Evolutionary conservation across 176 grass and related monocot species (phyloP), one percentile per base, ranked within the genome.

Genomic region (Cenchrus fungigraminus): DNA sequence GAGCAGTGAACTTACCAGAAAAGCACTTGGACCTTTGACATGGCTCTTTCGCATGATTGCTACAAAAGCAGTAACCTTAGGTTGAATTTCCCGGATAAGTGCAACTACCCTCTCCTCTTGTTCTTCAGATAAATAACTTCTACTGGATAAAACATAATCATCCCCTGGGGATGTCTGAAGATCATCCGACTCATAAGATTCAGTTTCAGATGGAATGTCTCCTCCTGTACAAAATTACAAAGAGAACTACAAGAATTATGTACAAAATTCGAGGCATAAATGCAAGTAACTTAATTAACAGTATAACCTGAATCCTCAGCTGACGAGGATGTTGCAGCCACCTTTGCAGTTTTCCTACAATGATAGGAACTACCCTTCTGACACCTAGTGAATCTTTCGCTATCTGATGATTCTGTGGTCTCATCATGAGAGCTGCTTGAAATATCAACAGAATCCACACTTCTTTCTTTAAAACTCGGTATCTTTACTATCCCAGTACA

Each of bases 301-400:
- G 17, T 32, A 11, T 85, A 68, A 89, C 88, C 71, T 60, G n/a
- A 85, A 16, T 85, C 34, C n/a, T 85, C 34, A 8, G 55, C 70
- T 54, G 77, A 71, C 7, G 52, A 74, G 12, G 69, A 81, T 10
- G 6, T 57, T 57, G 17, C 42, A 49, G 55, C 20, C 9, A 43
- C 9, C 60, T 57, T 88, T 64, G 1, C 11, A 40, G 42, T 50
- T 85, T 28, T 13, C n/a, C 45, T 0, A 22, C 14, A 14, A 63
- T 1, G 16, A 8, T 55, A 46, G 28, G 25, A 85, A 2, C 19
- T 83, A 68, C 29, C 59, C 22, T 14, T 73, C n/a, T 11, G 46
- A 6, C 54, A 45, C 37, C 43, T 40, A 22, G 8, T 37, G 52
- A 34, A 34, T 54, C 13, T 60, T 71, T 71, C 45, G n/a, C 44